Conservation (phyloP, 2,329 filamentous ascomycete genomes). For the Colletotrichum echinochloae region DNA sequence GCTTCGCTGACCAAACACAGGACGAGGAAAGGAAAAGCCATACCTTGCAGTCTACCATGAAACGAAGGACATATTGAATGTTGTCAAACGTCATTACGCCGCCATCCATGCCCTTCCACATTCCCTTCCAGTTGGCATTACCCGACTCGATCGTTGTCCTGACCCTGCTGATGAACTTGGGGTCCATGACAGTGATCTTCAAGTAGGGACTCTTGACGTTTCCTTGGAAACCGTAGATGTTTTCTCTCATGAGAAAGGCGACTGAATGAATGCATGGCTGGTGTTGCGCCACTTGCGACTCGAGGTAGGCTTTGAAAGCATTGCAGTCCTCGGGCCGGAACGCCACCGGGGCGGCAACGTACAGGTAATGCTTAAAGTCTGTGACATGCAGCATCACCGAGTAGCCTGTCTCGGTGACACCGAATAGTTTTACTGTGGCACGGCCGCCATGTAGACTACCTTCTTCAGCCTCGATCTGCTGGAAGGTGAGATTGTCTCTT, state of each 20-base stretch:
- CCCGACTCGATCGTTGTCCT: conserved; percentile 80
- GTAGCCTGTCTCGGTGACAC: conserved; percentile 85
- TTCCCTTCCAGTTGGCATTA: conserved; percentile 86
- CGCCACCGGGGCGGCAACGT: conserved; percentile 85
- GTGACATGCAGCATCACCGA: conserved; percentile 96
- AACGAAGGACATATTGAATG: conserved; percentile 92
- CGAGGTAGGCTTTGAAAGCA: conserved; percentile 82
- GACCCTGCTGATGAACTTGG: conserved; percentile 83
- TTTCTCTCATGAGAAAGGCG: conserved; percentile 85
- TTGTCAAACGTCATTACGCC: conserved; percentile 94
- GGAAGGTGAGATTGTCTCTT: conserved; percentile 83
- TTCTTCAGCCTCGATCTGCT: conserved; percentile 96
- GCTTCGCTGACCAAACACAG: background rate
- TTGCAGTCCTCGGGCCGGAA: conserved; percentile 85
- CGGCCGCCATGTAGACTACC: conserved; percentile 82
- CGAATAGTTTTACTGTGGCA: conserved; percentile 89
- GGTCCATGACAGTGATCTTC: conserved; percentile 92
- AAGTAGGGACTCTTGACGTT: conserved; percentile 92
- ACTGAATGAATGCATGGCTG: conserved; percentile 83
- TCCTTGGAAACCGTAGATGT: conserved; percentile 93
- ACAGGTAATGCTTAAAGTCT: conserved; percentile 96
- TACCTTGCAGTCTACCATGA: conserved; percentile 97
- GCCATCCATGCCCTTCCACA: conserved; percentile 80
- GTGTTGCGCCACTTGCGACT: conserved; percentile 80
- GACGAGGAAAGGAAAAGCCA: conserved; percentile 37